These are phyloP conservation scores for Xylariomycetidae sp. DNA, from an alignment of 2,329 filamentous ascomycete genomes.

Conservation along the genomic window DNA sequence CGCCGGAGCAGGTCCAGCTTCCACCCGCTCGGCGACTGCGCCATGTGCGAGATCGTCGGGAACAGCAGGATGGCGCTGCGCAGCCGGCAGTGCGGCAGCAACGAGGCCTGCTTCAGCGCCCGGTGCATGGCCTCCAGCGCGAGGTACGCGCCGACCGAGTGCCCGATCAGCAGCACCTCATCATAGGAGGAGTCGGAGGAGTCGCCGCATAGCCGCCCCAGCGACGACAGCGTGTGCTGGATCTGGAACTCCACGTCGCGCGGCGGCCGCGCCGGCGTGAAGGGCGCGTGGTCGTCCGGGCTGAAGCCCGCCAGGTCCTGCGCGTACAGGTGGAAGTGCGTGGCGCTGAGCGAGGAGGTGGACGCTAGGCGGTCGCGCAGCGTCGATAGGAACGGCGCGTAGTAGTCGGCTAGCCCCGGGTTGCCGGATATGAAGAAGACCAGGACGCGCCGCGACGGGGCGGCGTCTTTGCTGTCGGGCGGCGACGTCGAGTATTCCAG, in stretches of 20 bases:
- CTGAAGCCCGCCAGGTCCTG: slow-evolving; percentile 54
- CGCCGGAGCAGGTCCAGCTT: slow-evolving; percentile 40
- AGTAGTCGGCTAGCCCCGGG: slow-evolving; percentile 70
- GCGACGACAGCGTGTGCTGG: slow-evolving; percentile 32
- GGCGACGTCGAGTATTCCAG: not conserved
- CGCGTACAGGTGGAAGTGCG: slow-evolving; percentile 49
- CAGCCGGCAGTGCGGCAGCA: slow-evolving; percentile 35
- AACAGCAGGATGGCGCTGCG: slow-evolving; percentile 60
- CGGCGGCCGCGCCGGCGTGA: slow-evolving; percentile 33
- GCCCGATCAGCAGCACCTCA: slow-evolving; percentile 61
- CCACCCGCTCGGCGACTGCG: slow-evolving; percentile 52
- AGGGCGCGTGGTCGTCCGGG: slow-evolving; percentile 45
- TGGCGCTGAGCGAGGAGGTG: slow-evolving; percentile 15
- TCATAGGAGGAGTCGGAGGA: slow-evolving; percentile 35
- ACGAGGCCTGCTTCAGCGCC: slow-evolving; percentile 34
- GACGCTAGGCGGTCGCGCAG: slow-evolving; percentile 49
- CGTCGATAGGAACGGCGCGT: slow-evolving; percentile 57
- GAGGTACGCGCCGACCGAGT: slow-evolving; percentile 71
- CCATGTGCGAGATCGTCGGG: slow-evolving; percentile 68
- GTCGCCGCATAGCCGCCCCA: slow-evolving; percentile 27
- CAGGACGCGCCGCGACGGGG: slow-evolving; percentile 32
- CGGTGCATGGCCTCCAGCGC: slow-evolving; percentile 60
- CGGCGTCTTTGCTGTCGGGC: slow-evolving; percentile 1
- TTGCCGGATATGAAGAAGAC: slow-evolving; percentile 73
- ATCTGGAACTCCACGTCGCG: slow-evolving; percentile 51